These are phyloP conservation scores for Trichoderma aggressivum DNA, from an alignment of 2,329 filamentous ascomycete genomes.

Conservation along the genomic window DNA sequence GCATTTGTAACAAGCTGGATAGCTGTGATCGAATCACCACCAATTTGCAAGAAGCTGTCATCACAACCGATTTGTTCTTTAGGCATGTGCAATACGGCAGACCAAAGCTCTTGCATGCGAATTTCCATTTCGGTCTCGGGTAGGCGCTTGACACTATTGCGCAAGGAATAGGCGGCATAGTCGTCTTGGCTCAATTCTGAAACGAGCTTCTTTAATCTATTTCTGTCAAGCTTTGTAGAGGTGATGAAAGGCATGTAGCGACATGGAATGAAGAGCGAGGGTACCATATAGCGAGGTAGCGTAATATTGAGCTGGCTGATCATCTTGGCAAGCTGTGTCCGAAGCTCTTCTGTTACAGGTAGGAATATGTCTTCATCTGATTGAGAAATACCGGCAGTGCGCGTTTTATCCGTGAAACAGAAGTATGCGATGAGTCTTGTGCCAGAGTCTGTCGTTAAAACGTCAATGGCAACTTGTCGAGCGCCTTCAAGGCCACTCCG, in stretches of 20 bases:
- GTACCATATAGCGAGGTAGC: conserved; percentile 24
- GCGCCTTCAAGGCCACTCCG: neutral
- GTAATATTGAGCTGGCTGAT: neutral
- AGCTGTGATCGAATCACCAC: conserved; percentile 43
- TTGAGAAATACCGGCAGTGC: neutral
- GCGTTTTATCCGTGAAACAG: conserved; percentile 1
- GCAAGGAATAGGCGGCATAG: neutral
- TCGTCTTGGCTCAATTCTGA: conserved; percentile 5
- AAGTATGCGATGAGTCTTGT: neutral
- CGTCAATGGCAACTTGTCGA: conserved; percentile 15
- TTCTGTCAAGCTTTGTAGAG: conserved; percentile 21
- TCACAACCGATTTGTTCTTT: conserved; percentile 27
- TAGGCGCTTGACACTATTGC: conserved; percentile 13
- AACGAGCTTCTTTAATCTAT: neutral
- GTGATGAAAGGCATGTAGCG: conserved; percentile 21
- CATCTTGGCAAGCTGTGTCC: conserved; percentile 13
- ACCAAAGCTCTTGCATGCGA: conserved; percentile 28
- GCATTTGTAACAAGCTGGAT: conserved; percentile 42
- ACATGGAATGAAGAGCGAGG: conserved; percentile 20
- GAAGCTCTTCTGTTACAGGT: conserved; percentile 4
- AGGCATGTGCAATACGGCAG: conserved; percentile 29
- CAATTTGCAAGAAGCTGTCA: conserved; percentile 23
- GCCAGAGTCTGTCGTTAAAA: neutral
- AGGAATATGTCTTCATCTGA: conserved; percentile 19
- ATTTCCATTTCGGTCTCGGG: conserved; percentile 18